These are phyloP conservation scores for Puccinia novopanici DNA, from an alignment of 1,284 basidiomycete genomes.

Conservation along the genomic window DNA sequence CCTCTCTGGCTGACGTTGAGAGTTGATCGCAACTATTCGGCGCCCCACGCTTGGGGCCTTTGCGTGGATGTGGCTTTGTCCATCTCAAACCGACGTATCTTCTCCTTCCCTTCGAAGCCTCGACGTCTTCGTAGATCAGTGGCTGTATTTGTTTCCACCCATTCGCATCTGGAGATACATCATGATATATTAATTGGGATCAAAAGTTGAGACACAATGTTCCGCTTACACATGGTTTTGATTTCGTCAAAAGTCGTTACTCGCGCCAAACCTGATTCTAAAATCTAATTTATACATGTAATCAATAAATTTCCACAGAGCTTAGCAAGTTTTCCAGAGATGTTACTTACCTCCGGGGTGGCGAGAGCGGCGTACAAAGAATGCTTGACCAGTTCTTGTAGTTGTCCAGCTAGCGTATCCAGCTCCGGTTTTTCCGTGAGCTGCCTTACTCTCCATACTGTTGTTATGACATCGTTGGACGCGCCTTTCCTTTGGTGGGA, in stretches of 20 bases:
- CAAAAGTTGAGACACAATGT: background rate
- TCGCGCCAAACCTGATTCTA: slow-evolving; percentile 47
- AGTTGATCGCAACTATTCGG: slow-evolving; percentile 1
- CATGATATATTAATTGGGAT: background rate
- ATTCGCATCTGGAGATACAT: slow-evolving; percentile 19
- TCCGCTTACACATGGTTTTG: slow-evolving; percentile 46
- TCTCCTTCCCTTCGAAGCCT: slow-evolving; percentile 4
- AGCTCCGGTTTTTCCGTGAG: slow-evolving; percentile 31
- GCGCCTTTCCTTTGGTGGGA: slow-evolving; percentile 56
- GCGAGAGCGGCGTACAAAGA: slow-evolving; percentile 49
- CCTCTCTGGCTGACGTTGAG: background rate
- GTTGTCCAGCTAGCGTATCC: slow-evolving; percentile 41
- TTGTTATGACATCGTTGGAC: slow-evolving; percentile 29
- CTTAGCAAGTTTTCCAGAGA: background rate
- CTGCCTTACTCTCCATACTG: slow-evolving; percentile 31
- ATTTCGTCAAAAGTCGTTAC: slow-evolving; percentile 39
- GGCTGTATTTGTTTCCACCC: slow-evolving; percentile 45
- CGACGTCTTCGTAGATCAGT: slow-evolving; percentile 35
- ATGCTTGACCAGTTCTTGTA: slow-evolving; percentile 48
- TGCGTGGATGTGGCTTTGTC: slow-evolving; percentile 48
- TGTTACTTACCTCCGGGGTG: slow-evolving; percentile 39
- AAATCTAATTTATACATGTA: background rate
- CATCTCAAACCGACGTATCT: slow-evolving; percentile 46
- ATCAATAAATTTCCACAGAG: background rate
- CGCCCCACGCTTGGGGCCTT: slow-evolving; percentile 37